Conservation (phyloP, 2,329 filamentous ascomycete species). For the Cercospora brassicicola region DNA sequence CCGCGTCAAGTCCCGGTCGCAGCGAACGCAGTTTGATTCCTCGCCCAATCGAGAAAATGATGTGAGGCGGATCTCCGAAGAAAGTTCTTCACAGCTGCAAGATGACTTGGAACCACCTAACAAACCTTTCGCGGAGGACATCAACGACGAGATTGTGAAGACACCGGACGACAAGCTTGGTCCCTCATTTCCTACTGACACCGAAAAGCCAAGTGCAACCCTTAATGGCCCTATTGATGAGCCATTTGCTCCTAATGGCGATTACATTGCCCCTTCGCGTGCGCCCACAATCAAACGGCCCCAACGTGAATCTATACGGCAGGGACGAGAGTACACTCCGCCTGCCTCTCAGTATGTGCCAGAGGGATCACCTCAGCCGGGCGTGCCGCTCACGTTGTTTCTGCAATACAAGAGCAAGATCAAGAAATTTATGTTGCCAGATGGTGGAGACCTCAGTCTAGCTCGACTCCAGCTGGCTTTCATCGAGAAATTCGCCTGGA, state of each 20-base stretch:
- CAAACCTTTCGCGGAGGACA: slow-evolving; percentile 20
- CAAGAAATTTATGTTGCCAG: slow-evolving; percentile 88
- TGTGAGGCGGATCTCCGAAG: slow-evolving; percentile 62
- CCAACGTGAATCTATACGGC: slow-evolving; percentile 21
- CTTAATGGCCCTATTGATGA: slow-evolving; percentile 41
- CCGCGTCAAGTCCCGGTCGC: slow-evolving; percentile 31
- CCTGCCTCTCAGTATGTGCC: slow-evolving; percentile 48
- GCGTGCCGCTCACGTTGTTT: slow-evolving; percentile 89
- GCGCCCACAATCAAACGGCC: slow-evolving; percentile 16
- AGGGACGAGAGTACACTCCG: slow-evolving; percentile 38
- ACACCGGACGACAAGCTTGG: slow-evolving; percentile 67
- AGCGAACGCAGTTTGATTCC: slow-evolving; percentile 50
- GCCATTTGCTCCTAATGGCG: slow-evolving; percentile 25
- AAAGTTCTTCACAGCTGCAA: slow-evolving; percentile 48
- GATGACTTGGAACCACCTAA: slow-evolving; percentile 35
- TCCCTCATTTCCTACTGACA: slow-evolving; percentile 33
- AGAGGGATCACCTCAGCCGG: slow-evolving; percentile 66
- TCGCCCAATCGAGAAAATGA: slow-evolving; percentile 59
- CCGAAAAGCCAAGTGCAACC: slow-evolving; percentile 34
- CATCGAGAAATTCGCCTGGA: slow-evolving; percentile 99
- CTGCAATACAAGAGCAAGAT: slow-evolving; percentile 95
- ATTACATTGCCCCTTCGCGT: slow-evolving; percentile 18
- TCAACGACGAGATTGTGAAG: slow-evolving; percentile 53
- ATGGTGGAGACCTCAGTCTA: slow-evolving; percentile 82
- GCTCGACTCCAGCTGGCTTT: slow-evolving; percentile 90